phyloP scores from a whole-genome alignment of 495 filamentous ascomycete genomes.

The Xylaria venustula region DNA sequence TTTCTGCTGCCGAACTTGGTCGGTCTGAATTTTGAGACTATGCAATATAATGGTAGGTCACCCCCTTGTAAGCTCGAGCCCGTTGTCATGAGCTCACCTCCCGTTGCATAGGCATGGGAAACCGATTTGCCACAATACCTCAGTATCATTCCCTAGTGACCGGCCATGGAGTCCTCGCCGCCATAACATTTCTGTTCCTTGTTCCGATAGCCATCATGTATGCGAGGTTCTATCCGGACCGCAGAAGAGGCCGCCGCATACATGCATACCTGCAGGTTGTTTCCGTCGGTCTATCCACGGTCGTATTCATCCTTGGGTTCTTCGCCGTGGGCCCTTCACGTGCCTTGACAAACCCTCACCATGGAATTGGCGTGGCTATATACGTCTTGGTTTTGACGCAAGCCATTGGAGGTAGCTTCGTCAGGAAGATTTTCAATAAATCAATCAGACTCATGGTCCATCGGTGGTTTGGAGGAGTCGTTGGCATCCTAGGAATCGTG shows the following conservation, averaged over 20 bases:
- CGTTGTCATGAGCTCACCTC: slow-evolving; percentile 5
- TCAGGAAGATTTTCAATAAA: slow-evolving; percentile 56
- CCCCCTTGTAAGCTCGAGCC: background rate
- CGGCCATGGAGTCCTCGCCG: slow-evolving; percentile 81
- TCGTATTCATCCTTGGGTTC: slow-evolving; percentile 73
- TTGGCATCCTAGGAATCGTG: slow-evolving; percentile 75
- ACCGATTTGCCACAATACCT: slow-evolving; percentile 72
- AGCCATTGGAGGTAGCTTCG: slow-evolving; percentile 69
- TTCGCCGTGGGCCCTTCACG: slow-evolving; percentile 74
- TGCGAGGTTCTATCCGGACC: slow-evolving; percentile 67
- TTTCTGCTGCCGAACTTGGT: slow-evolving; percentile 86
- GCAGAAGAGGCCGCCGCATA: slow-evolving; percentile 62
- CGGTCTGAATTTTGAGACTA: slow-evolving; percentile 89
- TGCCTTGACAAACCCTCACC: slow-evolving; percentile 89
- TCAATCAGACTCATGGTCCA: slow-evolving; percentile 79
- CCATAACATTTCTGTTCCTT: slow-evolving; percentile 83
- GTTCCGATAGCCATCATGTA: slow-evolving; percentile 76
- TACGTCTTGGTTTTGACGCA: slow-evolving; percentile 84
- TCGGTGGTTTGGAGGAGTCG: slow-evolving; percentile 77
- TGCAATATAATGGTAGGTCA: slow-evolving; percentile 84
- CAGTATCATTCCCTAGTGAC: slow-evolving; percentile 77
- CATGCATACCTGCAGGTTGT: slow-evolving; percentile 89
- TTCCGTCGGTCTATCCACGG: slow-evolving; percentile 67
- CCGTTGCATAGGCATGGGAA: slow-evolving; percentile 73
- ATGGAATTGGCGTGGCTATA: slow-evolving; percentile 88